Evolutionary conservation across 331 rosid species (phyloP).

Genomic region (Malus hybrid): DNA sequence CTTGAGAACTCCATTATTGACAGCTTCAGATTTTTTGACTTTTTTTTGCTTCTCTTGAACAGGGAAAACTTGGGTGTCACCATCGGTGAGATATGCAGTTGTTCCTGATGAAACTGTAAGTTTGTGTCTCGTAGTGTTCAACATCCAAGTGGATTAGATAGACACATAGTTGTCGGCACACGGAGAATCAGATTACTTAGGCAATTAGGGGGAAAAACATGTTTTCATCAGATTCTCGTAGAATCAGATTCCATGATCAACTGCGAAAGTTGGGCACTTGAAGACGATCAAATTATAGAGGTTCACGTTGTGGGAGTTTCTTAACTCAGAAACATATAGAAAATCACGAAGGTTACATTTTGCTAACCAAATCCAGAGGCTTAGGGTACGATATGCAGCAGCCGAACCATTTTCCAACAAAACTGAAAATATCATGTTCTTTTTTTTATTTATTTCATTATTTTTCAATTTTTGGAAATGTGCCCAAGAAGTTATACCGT

Average conservation of each 20-base stretch:
- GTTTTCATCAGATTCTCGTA: background rate
- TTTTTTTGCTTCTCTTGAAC: background rate
- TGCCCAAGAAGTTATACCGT: background rate
- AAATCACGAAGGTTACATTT: too few relatives aligned
- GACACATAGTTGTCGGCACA: background rate
- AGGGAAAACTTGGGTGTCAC: constrained; percentile 64
- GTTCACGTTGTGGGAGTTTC: background rate
- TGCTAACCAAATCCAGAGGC: too few relatives aligned
- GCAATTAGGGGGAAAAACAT: background rate
- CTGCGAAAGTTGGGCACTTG: too few relatives aligned
- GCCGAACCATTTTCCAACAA: background rate
- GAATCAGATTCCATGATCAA: too few relatives aligned
- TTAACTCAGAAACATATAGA: too few relatives aligned
- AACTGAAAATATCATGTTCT: background rate
- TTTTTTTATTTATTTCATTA: too few relatives aligned
- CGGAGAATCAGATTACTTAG: background rate
- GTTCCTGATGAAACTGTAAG: constrained; percentile 94
- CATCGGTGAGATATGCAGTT: constrained; percentile 70
- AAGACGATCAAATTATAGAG: background rate
- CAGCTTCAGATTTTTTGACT: background rate
- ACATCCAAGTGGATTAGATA: background rate
- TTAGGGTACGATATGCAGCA: too few relatives aligned
- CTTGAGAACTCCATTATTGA: background rate
- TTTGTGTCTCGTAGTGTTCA: background rate
- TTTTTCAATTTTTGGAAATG: too few relatives aligned